A percentile compares a stretch with the other conserved stretches of the same genome.
Evolutionary conservation across 1,284 basidiomycete genomes (phyloP).

Genomic region (Ganoderma sp.): DNA sequence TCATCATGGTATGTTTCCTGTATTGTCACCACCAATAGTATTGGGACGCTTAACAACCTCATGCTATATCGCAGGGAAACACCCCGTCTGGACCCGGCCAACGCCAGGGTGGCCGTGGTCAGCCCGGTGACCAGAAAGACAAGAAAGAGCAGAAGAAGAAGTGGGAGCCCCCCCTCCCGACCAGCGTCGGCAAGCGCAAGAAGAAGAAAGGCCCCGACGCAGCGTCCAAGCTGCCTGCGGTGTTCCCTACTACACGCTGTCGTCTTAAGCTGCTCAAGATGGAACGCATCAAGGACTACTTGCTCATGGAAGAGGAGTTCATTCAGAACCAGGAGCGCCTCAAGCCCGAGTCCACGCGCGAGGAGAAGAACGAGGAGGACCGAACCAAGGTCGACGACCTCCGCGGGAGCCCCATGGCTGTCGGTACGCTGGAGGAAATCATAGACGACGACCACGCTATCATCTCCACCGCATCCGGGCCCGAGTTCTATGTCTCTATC

Average conservation of each 20-base stretch:
- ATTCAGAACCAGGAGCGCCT: constrained; percentile 94
- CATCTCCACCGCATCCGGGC: constrained; percentile 92
- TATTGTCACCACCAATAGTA: neutral
- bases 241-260: constrained; percentile 95
- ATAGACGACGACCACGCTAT: constrained; percentile 99
- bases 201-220: constrained; percentile 91
- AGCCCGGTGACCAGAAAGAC: constrained; percentile 58
- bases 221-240: constrained; percentile 90
- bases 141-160: constrained; percentile 89
- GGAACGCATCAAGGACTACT: constrained; percentile 98
- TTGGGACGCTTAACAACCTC: neutral
- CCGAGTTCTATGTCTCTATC: constrained; percentile 98
- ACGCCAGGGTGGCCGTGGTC: constrained; percentile 44
- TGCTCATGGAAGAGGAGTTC: constrained; percentile 97
- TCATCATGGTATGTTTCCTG: constrained; percentile 34
- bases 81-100: constrained; percentile 70
- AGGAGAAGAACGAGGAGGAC: constrained; percentile 97
- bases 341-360: constrained; percentile 80
- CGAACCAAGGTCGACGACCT: constrained; percentile 94
- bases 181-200: constrained; percentile 96
- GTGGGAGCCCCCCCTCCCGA: constrained; percentile 99
- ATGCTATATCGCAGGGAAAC: constrained; percentile 65
- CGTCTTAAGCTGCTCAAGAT: constrained; percentile 95
- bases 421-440: constrained; percentile 98
- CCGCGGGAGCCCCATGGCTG: constrained; percentile 94